Evolutionary conservation across 768 basidiomycete genomes (phyloP).

Genomic region (Rhodocollybia butyracea): DNA sequence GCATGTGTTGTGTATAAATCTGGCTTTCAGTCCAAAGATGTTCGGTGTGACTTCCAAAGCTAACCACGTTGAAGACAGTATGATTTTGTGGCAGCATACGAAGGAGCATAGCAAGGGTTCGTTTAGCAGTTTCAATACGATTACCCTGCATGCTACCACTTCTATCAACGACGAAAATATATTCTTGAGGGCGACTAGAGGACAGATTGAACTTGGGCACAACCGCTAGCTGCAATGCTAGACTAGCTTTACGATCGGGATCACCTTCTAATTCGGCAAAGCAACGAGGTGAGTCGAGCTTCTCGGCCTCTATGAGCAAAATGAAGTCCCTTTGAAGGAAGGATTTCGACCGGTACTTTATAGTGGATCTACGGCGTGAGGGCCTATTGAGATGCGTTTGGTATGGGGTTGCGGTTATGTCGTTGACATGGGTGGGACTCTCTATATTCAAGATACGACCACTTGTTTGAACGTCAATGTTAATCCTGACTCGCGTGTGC

Average conservation of each 20-base stretch:
- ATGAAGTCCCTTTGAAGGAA: constrained; percentile 51
- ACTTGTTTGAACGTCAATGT: constrained; percentile 46
- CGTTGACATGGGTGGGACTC: constrained; percentile 42
- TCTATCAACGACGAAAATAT: constrained; percentile 58
- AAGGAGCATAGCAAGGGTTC: constrained; percentile 44
- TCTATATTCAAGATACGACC: constrained; percentile 35
- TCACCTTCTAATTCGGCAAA: constrained; percentile 44
- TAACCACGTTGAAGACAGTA: constrained; percentile 55
- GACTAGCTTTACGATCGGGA: constrained; percentile 22
- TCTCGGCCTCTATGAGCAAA: constrained; percentile 43
- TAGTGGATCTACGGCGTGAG: constrained; percentile 39
- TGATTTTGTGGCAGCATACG: constrained; percentile 39
- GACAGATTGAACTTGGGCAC: constrained; percentile 49
- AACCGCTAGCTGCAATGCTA: constrained; percentile 53
- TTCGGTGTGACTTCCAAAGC: constrained; percentile 36
- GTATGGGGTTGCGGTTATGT: constrained; percentile 31
- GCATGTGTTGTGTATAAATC: constrained; percentile 25
- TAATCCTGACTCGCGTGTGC: constrained; percentile 36
- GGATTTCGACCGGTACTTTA: constrained; percentile 33
- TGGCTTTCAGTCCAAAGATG: constrained; percentile 34
- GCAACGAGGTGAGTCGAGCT: constrained; percentile 51
- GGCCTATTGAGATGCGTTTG: constrained; percentile 27
- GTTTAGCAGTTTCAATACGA: constrained; percentile 45
- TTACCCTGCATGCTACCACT: constrained; percentile 48
- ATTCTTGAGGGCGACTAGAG: constrained; percentile 45